Percentiles rank a stretch among this genome's conserved stretches.
Conservation (phyloP, 169 alveolate species). For the Cryptosporidium andersoni region DNA sequence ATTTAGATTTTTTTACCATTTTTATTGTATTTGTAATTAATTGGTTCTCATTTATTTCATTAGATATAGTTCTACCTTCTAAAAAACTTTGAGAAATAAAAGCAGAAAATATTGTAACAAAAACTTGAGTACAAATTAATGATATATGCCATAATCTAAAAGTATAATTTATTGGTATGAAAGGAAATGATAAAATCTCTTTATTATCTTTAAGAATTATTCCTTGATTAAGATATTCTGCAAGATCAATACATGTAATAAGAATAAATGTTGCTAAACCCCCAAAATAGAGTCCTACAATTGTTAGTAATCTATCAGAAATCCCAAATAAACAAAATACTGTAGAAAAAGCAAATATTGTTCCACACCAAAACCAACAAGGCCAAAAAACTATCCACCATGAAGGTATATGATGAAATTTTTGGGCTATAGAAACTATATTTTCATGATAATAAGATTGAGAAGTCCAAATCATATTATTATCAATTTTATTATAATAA, state of each 20-base stretch:
- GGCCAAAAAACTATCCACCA: constrained; percentile 72
- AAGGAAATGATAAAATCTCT: constrained; percentile 2
- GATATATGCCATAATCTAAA: constrained; percentile 48
- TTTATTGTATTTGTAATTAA: constrained; percentile 27
- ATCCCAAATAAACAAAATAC: constrained; percentile 52
- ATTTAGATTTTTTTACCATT: constrained; percentile 16
- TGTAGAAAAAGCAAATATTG: constrained; percentile 49
- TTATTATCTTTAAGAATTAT: constrained; percentile 15
- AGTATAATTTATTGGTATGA: background rate
- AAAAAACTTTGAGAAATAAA: constrained; percentile 48
- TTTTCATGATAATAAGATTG: constrained; percentile 36
- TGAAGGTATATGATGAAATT: constrained; percentile 50
- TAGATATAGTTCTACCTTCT: constrained; percentile 9
- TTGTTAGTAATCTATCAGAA: constrained; percentile 18
- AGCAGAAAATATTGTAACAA: constrained; percentile 27
- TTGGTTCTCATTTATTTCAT: background rate
- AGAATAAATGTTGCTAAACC: constrained; percentile 19
- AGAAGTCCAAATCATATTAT: constrained; percentile 8
- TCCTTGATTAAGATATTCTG: constrained; percentile 21
- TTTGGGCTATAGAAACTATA: constrained; percentile 14
- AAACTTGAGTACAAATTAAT: constrained; percentile 23
- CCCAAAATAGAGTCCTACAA: constrained; percentile 44
- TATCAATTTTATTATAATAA: constrained; percentile 16
- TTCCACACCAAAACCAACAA: constrained; percentile 69
- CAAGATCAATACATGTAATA: constrained; percentile 41